A percentile compares a stretch with the other conserved stretches of the same genome.
phyloP scores from a whole-genome alignment of 1,284 basidiomycete genomes.

The Apiotrichum mycotoxinovorans region DNA sequence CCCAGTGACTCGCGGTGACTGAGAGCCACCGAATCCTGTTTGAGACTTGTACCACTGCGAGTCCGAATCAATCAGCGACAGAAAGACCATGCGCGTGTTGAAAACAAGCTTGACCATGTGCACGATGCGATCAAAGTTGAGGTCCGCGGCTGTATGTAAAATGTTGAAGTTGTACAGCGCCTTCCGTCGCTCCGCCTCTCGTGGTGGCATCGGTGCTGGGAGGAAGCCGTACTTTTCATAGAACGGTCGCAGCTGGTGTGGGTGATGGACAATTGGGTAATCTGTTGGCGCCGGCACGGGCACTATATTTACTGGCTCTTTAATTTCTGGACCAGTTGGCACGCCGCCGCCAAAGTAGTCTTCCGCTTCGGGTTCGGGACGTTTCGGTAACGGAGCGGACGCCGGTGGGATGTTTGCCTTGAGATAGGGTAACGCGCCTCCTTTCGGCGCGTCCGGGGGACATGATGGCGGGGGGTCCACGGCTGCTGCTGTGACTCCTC shows the following conservation, averaged over 20 bases:
- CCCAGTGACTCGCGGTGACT: slow-evolving; percentile 7
- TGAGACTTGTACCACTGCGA: slow-evolving; percentile 85
- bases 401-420: slow-evolving; percentile 35
- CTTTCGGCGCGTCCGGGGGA: background rate
- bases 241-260: slow-evolving; percentile 1
- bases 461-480: background rate
- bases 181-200: slow-evolving; percentile 71
- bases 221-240: slow-evolving; percentile 59
- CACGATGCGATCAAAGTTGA: slow-evolving; percentile 90
- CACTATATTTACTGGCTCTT: slow-evolving; percentile 5
- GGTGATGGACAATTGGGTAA: slow-evolving; percentile 4
- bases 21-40: slow-evolving; percentile 58
- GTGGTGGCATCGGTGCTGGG: slow-evolving; percentile 73
- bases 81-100: slow-evolving; percentile 74
- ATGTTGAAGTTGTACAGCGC: slow-evolving; percentile 81
- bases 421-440: slow-evolving; percentile 17
- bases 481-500: background rate
- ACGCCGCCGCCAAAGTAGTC: slow-evolving; percentile 38
- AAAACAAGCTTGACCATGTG: slow-evolving; percentile 86
- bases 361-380: slow-evolving; percentile 16
- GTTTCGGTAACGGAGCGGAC: slow-evolving; percentile 41
- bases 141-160: slow-evolving; percentile 74
- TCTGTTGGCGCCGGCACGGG: slow-evolving; percentile 3
- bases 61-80: slow-evolving; percentile 75
- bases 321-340: slow-evolving; percentile 15